Evolutionary conservation across 345 rosid species (phyloP), one percentile per base, ranked within the genome.

Genomic region (Aquilaria yunnanensis): DNA sequence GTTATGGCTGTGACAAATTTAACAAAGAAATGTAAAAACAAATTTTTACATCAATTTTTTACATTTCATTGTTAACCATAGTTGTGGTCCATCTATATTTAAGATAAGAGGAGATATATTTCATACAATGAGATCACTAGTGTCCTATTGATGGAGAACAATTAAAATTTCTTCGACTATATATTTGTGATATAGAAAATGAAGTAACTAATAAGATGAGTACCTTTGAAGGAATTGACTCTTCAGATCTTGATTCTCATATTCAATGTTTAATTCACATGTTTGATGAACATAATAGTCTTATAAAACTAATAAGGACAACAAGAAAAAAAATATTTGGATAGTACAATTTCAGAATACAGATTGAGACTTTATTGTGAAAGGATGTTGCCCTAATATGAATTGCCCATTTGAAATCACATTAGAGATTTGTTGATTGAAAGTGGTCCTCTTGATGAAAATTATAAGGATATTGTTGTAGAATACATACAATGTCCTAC

Each of bases 401-500:
- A 30, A 34, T 4, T 14, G 4, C 68, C 63, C 0, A 6, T 34
- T 8, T 3, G 10, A n/a, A 10, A 3, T 31, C 54, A 63, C 14
- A 41, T 69, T 11, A 58, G 59, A 6, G 54, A 9, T 0, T 6
- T 69, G 14, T n/a, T 62, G 9, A 52, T 63, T 3, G 52, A 57
- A 12, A 52, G 63, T 14, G 2, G 12, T 9, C 11, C 9, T 1
- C 4, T 9, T 16, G 0, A 33, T 7, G 4, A 37, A 6, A 13
- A 14, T 41, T 0, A 4, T 3, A 3, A 48, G 9, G 51, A 48
- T 48, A 48, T 48, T 3, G 14, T 48, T 10, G 51, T 48, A 10
- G 51, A 48, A 3, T n/a, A 48, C 9, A 2, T 4, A 2, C 4
- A 2, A 10, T 12, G 14, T 3, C 3, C 13, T 4, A 12, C 14